Evolutionary conservation across 768 basidiomycete genomes (phyloP).

Genomic region (Tylopilus cervinicoccineus): DNA sequence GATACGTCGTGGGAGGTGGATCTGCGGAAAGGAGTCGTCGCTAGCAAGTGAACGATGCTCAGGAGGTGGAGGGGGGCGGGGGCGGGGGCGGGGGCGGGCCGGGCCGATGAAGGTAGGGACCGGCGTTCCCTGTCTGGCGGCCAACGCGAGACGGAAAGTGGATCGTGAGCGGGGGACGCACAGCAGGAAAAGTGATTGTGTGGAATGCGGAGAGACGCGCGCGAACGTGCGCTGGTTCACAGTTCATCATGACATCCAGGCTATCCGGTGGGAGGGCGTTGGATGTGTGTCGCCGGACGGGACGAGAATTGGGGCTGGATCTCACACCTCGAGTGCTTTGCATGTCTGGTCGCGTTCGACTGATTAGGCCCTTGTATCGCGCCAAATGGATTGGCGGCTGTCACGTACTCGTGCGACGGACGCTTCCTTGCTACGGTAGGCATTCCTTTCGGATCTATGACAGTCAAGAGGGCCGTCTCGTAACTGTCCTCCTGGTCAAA

Average conservation of each 20-base stretch:
- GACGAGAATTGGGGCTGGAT: constrained; percentile 7
- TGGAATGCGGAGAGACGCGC: constrained; percentile 3
- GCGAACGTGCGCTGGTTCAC: background rate
- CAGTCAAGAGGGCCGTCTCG: background rate
- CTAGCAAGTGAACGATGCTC: constrained; percentile 1
- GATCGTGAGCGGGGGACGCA: constrained; percentile 4
- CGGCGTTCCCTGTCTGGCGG: background rate
- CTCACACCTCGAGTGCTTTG: constrained; percentile 6
- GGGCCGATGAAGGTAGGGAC: background rate
- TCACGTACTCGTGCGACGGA: constrained; percentile 12
- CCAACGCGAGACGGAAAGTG: constrained; percentile 7
- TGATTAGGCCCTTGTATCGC: constrained; percentile 4
- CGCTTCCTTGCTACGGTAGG: constrained; percentile 4
- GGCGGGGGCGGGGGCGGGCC: too few relatives aligned
- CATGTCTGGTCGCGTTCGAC: constrained; percentile 3
- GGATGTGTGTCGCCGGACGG: constrained; percentile 14
- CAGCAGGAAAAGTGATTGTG: background rate
- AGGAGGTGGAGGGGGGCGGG: background rate
- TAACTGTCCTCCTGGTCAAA: too few relatives aligned
- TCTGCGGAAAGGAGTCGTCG: background rate
- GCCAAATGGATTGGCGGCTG: background rate
- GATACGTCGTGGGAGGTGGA: constrained; percentile 2
- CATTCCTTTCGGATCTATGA: constrained; percentile 5
- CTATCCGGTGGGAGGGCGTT: background rate
- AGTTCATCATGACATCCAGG: background rate